Evolutionary conservation across 495 filamentous ascomycete genomes (phyloP), one percentile per base, ranked within the genome.

Genomic region (Aspergillus sparsus): DNA sequence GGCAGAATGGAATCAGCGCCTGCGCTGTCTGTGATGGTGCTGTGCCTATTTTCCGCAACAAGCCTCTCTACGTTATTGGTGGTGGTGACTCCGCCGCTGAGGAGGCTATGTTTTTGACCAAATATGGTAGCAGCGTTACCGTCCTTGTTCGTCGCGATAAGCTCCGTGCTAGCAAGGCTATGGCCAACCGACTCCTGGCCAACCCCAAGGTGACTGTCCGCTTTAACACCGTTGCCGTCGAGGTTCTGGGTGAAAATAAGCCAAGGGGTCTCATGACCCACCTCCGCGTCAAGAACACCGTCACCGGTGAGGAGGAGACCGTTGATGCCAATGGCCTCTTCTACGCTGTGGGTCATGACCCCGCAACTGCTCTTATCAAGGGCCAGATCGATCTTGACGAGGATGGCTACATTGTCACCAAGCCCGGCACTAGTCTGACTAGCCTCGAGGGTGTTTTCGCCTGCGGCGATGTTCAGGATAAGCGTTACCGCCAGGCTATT

Each of bases 11-110:
- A 62, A 93, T 99, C 71, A 92, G 87, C 57, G 94, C 94, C 52
- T 99, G 94, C 71, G 94, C 94, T 42, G 94, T 99, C 49, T 99
- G 94, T 78, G 94, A 99, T 68, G 94, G 94, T 58, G 93, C 93
- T 50, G 90, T 98, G 34, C 94, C 94, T 18, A 98, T 99, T 69
- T 99, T 97, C 85, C 83, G 92, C 60, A 90, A 96, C 71, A 96
- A 96, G 82, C 93, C 89, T 15, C 82, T 99, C 33, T 88, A 95
- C 27, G 94, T 99, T 7, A 98, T 99, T 63, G 94, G 94, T 53
- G 94, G 94, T 60, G 94, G 94, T 66, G 94, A 99, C 75, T 96
- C 92, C 8, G 94, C 94, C 31, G 94, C 95, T 31, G 94, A 99
- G 76, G 95, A 99, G 82, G 91, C 92, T 51, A 89, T 96, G 70